These are phyloP conservation scores for Lanmaoa rubissima DNA, from an alignment of 768 basidiomycete genomes.

Conservation along the genomic window DNA sequence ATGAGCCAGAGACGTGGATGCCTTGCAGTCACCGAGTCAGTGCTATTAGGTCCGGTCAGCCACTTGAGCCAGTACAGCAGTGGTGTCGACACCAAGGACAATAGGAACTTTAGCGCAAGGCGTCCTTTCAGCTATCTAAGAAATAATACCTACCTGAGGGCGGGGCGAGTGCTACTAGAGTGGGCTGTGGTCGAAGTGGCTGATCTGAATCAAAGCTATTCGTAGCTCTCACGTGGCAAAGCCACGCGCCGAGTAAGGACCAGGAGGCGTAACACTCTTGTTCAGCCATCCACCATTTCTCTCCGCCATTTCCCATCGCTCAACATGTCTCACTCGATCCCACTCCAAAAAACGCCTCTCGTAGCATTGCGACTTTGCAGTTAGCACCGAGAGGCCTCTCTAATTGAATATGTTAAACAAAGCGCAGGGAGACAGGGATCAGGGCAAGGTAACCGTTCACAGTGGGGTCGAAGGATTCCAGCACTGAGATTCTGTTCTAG, in stretches of 20 bases:
- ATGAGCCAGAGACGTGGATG: conserved; percentile 20
- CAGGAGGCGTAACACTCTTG: conserved; percentile 34
- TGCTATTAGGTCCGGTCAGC: not conserved
- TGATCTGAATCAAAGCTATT: conserved; percentile 21
- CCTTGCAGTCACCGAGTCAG: conserved; percentile 2
- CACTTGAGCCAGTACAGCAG: not conserved
- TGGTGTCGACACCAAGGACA: not conserved
- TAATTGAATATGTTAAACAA: not conserved
- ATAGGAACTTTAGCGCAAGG: too few relatives aligned
- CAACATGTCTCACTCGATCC: conserved; percentile 18
- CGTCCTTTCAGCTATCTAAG: not conserved
- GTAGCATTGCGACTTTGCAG: not conserved
- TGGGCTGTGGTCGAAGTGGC: conserved; percentile 11
- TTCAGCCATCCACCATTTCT: conserved; percentile 32
- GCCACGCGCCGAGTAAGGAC: conserved; percentile 32
- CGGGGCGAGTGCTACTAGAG: not conserved
- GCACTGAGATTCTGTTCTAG: conserved; percentile 8
- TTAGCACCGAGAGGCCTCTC: not conserved
- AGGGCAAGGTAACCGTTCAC: conserved; percentile 25
- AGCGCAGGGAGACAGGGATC: conserved; percentile 16
- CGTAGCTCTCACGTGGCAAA: conserved; percentile 30
- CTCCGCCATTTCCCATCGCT: conserved; percentile 30
- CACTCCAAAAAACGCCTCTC: conserved; percentile 1
- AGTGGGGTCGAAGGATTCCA: conserved; percentile 3
- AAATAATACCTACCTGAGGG: not conserved